phyloP scores from a whole-genome alignment of 371 early-diverging fungal species.

The Rhizopus delemar region DNA sequence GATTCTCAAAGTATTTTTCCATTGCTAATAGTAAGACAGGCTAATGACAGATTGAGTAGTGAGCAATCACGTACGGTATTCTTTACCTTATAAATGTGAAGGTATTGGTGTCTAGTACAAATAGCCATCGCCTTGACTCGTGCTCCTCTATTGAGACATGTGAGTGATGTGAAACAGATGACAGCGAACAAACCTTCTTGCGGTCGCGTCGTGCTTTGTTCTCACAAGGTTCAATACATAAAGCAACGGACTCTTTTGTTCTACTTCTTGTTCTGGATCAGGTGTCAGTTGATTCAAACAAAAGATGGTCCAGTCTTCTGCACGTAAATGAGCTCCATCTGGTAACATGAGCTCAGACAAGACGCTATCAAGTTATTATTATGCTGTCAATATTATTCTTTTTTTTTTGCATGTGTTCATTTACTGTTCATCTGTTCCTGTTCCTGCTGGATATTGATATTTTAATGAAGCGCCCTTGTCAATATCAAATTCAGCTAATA shows the following conservation, averaged over 20 bases:
- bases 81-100: slow-evolving; percentile 89
- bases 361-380: slow-evolving; percentile 44
- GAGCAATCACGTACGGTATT: background rate
- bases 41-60: slow-evolving; percentile 32
- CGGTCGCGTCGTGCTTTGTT: slow-evolving; percentile 83
- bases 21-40: slow-evolving; percentile 87
- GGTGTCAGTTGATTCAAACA: slow-evolving; percentile 78
- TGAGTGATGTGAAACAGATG: background rate
- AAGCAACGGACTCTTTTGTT: slow-evolving; percentile 66
- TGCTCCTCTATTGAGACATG: slow-evolving; percentile 66
- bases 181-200: slow-evolving; percentile 54
- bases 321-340: slow-evolving; percentile 90
- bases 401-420: slow-evolving; percentile 13
- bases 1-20: slow-evolving; percentile 86
- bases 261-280: slow-evolving; percentile 42
- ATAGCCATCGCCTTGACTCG: slow-evolving; percentile 94
- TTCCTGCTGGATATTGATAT: slow-evolving; percentile 84
- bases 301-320: slow-evolving; percentile 95
- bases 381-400: background rate
- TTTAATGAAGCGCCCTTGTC: slow-evolving; percentile 84
- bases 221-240: slow-evolving; percentile 89
- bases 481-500: slow-evolving; percentile 93
- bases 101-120: slow-evolving; percentile 82
- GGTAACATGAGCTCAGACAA: slow-evolving; percentile 95
- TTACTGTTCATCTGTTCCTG: slow-evolving; percentile 86